Percentiles rank a stretch among this genome's conserved stretches.
Conservation (phyloP, 352 stramenopile species). For the Paralagenidium karlingii region DNA sequence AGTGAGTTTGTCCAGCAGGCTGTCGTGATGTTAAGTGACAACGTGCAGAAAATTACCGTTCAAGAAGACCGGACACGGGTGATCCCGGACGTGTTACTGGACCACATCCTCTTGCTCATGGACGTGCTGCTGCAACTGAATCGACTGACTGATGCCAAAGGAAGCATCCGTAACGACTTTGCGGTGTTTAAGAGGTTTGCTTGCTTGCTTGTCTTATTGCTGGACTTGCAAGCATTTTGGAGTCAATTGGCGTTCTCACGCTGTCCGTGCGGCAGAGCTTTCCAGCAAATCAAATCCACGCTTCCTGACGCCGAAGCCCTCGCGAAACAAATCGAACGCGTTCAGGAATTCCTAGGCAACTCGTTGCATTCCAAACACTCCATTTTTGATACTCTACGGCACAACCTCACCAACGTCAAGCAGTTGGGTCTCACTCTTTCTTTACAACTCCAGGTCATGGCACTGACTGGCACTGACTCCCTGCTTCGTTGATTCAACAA, state of each 20-base stretch:
- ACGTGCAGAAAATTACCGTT: conserved; percentile 47
- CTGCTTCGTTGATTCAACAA: conserved; percentile 1
- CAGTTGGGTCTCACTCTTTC: conserved; percentile 10
- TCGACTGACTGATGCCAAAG: conserved; percentile 52
- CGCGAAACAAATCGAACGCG: conserved; percentile 33
- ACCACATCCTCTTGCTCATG: conserved; percentile 39
- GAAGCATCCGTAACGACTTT: conserved; percentile 60
- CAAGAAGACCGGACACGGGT: conserved; percentile 51
- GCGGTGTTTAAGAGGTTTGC: conserved; percentile 55
- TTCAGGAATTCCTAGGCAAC: conserved; percentile 54
- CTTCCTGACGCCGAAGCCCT: conserved; percentile 21
- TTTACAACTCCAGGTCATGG: not conserved
- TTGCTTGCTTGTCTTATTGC: not conserved
- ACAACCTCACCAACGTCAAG: conserved; percentile 61
- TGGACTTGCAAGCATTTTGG: not conserved
- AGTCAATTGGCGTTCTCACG: too few species aligned
- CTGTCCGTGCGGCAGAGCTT: conserved; percentile 20
- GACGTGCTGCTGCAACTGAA: conserved; percentile 55
- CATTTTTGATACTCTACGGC: conserved; percentile 39
- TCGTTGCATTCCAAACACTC: conserved; percentile 36
- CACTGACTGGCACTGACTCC: too few species aligned
- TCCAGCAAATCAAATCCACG: conserved; percentile 24
- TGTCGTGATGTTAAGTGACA: conserved; percentile 49
- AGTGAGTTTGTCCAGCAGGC: conserved; percentile 43
- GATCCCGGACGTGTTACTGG: conserved; percentile 45